Evolutionary conservation across 75 land plant species (phyloP).

Genomic region (Picea glauca): DNA sequence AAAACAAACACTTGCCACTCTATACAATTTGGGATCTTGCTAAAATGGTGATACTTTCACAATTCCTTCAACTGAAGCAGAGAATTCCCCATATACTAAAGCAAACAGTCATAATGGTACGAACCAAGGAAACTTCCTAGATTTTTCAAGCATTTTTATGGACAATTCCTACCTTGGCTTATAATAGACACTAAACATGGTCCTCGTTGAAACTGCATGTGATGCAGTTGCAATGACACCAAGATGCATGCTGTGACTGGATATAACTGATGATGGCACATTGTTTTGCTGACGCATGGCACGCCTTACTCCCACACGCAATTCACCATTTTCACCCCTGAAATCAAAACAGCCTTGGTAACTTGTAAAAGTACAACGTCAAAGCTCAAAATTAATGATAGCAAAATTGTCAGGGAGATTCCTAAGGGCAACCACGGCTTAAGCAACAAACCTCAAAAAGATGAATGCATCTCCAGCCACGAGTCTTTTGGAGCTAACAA

Average conservation of each 20-base stretch:
- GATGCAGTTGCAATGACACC: constrained; percentile 61
- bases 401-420: background rate
- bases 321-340: constrained; percentile 61
- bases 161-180: constrained; percentile 47
- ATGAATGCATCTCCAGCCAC: constrained; percentile 93
- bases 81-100: background rate
- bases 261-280: constrained; percentile 31
- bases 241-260: constrained; percentile 56
- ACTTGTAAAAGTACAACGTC: background rate
- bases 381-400: background rate
- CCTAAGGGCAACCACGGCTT: background rate
- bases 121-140: background rate
- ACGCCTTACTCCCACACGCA: constrained; percentile 53
- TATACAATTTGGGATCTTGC: background rate
- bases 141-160: constrained; percentile 40
- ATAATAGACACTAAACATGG: constrained; percentile 48
- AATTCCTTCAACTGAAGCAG: background rate
- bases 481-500: constrained; percentile 84
- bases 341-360: background rate
- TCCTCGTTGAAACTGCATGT: constrained; percentile 43
- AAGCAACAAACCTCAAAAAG: constrained; percentile 53
- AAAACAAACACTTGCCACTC: background rate
- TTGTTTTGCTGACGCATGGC: constrained; percentile 25
- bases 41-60: background rate
- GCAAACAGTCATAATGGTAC: background rate